A percentile compares a stretch with the other conserved stretches of the same genome.
These are phyloP conservation scores for Solanum ossicruentum DNA, from an alignment of 257 asterid species.

Conservation along the genomic window DNA sequence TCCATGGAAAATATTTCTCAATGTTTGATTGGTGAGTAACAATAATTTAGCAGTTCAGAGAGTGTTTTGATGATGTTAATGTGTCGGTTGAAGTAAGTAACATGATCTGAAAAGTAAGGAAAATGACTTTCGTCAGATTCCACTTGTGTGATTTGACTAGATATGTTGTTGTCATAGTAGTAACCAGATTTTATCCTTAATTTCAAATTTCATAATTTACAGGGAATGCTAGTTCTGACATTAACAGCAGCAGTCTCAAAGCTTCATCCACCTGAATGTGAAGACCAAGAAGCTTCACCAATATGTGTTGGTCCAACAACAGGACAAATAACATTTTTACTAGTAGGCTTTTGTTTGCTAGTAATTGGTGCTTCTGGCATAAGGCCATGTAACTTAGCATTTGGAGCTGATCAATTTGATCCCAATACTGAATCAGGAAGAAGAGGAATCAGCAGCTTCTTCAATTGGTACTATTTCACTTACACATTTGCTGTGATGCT, in stretches of 20 bases:
- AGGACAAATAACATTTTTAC: constrained; percentile 12
- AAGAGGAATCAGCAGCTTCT: constrained; percentile 21
- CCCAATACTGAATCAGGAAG: constrained; percentile 23
- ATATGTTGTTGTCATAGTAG: no score
- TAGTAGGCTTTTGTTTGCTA: constrained; percentile 6
- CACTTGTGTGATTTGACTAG: no score
- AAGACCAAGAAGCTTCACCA: not conserved
- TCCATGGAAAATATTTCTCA: no score
- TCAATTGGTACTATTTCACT: constrained; percentile 27
- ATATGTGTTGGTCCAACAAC: constrained; percentile 9
- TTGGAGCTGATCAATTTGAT: constrained; percentile 30
- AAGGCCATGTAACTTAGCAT: constrained; percentile 27
- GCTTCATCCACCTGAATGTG: constrained; percentile 21
- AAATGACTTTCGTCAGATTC: not conserved
- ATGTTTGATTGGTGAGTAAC: not conserved
- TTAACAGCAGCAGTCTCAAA: constrained; percentile 15
- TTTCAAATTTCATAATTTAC: not conserved
- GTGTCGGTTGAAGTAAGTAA: not conserved
- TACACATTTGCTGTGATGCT: constrained; percentile 18
- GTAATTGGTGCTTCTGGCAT: constrained; percentile 23
- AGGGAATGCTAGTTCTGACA: constrained; percentile 26
- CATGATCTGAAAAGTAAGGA: not conserved
- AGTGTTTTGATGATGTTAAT: not conserved
- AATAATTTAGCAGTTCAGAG: not conserved
- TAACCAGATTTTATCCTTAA: not conserved